These are phyloP conservation scores for Thalassiosira hispida DNA, from an alignment of 352 stramenopile genomes.

Conservation along the genomic window DNA sequence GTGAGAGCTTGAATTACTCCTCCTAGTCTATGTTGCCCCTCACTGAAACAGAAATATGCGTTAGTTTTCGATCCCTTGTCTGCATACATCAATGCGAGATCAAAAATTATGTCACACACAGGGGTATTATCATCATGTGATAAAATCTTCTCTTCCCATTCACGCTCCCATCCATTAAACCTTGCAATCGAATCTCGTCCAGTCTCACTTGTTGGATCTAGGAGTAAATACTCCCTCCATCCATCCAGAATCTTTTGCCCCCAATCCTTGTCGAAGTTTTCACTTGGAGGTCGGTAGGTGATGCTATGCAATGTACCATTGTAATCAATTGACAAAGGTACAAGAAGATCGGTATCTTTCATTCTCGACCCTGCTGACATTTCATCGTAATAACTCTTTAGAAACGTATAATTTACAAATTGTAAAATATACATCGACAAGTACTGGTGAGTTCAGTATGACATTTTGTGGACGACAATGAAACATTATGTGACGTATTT, in stretches of 20 bases:
- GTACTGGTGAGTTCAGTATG: not conserved
- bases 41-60: not conserved
- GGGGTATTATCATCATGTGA: not conserved
- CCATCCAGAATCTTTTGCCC: not conserved
- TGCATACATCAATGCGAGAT: not conserved
- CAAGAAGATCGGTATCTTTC: not conserved
- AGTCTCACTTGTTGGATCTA: not conserved
- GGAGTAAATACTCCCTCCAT: not conserved
- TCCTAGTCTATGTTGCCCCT: not conserved
- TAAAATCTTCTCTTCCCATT: not conserved
- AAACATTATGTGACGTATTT: too few relatives aligned
- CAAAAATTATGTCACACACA: not conserved
- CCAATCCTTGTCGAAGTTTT: not conserved
- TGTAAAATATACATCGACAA: too few relatives aligned
- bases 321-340: not conserved
- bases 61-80: conserved; percentile 1
- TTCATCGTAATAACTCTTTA: not conserved
- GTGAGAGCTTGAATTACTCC: not conserved
- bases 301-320: not conserved
- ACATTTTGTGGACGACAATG: not conserved
- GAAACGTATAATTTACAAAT: not conserved
- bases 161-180: not conserved
- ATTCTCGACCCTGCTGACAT: too few relatives aligned
- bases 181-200: not conserved
- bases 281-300: not conserved